A percentile compares a stretch with the other conserved stretches of the same genome.
Conservation (phyloP, 129 eudicot species). For the Arctium minus region DNA sequence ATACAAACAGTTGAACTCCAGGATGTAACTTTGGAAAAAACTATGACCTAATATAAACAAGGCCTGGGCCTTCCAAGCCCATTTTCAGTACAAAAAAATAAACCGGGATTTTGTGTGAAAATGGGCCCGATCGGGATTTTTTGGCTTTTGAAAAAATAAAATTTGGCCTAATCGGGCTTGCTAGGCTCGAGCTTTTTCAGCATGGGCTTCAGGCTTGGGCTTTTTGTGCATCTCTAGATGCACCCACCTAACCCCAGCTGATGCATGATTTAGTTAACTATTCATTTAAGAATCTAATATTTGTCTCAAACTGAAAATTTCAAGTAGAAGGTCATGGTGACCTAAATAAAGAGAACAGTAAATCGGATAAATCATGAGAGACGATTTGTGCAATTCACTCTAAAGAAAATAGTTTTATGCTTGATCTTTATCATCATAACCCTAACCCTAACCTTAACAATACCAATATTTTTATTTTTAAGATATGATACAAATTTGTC, state of each 20-base stretch:
- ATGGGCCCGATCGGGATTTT: neutral
- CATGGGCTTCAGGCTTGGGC: neutral
- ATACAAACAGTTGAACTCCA: neutral
- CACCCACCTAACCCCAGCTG: neutral
- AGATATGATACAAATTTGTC: slow-evolving; percentile 3
- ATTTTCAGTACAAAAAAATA: neutral
- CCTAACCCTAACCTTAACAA: slow-evolving; percentile 1
- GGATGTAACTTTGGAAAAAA: neutral
- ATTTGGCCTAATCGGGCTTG: neutral
- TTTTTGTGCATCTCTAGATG: neutral
- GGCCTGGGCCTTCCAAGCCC: neutral
- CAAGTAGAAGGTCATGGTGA: neutral
- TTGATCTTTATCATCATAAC: neutral
- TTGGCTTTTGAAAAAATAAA: neutral
- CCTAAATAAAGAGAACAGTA: neutral
- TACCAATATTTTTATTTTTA: neutral
- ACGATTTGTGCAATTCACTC: neutral
- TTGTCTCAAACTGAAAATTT: neutral
- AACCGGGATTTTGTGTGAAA: neutral
- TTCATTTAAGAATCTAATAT: neutral
- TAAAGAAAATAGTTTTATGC: neutral
- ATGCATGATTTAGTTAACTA: neutral
- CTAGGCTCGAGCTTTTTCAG: neutral
- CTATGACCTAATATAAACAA: neutral
- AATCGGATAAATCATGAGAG: neutral